phyloP scores from a whole-genome alignment of 495 filamentous ascomycete species.

The Hamigera avellanea region DNA sequence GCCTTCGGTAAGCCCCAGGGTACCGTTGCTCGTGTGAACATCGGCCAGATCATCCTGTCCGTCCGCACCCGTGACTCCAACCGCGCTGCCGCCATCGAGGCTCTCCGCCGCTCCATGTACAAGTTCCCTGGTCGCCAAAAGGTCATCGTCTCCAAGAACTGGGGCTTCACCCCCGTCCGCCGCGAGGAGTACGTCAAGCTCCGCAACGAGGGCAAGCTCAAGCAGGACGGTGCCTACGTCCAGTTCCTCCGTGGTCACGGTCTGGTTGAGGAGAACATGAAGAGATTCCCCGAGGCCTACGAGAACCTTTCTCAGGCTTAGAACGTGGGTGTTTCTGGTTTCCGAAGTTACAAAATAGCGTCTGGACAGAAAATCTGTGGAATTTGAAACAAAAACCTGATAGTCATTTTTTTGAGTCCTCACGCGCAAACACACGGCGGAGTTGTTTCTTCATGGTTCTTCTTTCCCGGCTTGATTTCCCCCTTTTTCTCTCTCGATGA shows the following conservation, averaged over 20 bases:
- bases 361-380: conserved; percentile 1
- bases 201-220: conserved; percentile 80
- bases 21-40: conserved; percentile 95
- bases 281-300: conserved; percentile 88
- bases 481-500: too few species aligned
- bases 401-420: conserved; percentile 1
- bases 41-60: conserved; percentile 94
- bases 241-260: conserved; percentile 94
- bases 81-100: conserved; percentile 89
- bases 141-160: conserved; percentile 99
- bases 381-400: conserved; percentile 2
- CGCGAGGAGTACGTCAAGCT: conserved; percentile 93
- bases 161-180: conserved; percentile 96
- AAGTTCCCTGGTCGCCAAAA: conserved; percentile 99
- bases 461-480: conserved; percentile 1
- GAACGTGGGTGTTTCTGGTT: conserved; percentile 5
- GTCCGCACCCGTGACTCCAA: conserved; percentile 91
- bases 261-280: conserved; percentile 73
- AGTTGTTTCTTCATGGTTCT: conserved; percentile 9
- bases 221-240: conserved; percentile 96
- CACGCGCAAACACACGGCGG: conserved; percentile 2
- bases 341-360: not conserved
- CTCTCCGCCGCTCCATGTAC: conserved; percentile 96
- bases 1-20: conserved; percentile 99
- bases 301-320: conserved; percentile 38